Evolutionary conservation across 1,139 yeast genomes (phyloP).

Genomic region (Suhomyces choctaworum): DNA sequence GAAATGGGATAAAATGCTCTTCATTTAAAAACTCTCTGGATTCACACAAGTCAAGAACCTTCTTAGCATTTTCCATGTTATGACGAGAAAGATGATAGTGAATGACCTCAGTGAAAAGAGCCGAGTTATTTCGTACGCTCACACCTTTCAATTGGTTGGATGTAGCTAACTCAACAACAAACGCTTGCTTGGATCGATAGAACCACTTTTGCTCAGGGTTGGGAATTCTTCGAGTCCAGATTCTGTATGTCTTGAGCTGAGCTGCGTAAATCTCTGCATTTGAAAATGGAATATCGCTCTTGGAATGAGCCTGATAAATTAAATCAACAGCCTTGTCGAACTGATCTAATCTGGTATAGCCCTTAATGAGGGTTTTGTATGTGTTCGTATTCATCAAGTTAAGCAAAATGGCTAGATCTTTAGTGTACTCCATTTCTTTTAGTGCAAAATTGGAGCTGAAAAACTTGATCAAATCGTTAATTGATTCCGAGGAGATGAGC

Average conservation of each 20-base stretch:
- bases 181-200: conserved; percentile 10
- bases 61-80: conserved; percentile 20
- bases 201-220: conserved; percentile 5
- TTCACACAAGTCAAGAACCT: conserved; percentile 19
- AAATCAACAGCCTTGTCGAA: conserved; percentile 35
- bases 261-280: conserved; percentile 29
- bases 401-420: conserved; percentile 21
- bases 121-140: conserved; percentile 12
- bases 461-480: conserved; percentile 21
- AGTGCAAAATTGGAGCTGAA: conserved; percentile 27
- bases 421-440: conserved; percentile 24
- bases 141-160: conserved; percentile 8
- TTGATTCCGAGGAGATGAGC: conserved; percentile 22
- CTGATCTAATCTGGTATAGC: conserved; percentile 33
- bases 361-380: conserved; percentile 21
- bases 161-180: conserved; percentile 13
- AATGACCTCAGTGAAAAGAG: conserved; percentile 29
- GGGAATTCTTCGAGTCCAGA: conserved; percentile 25
- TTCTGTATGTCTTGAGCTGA: conserved; percentile 34
- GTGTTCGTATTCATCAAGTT: conserved; percentile 16
- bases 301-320: conserved; percentile 31
- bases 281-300: conserved; percentile 31
- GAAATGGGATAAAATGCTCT: conserved; percentile 32
- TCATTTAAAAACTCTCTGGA: conserved; percentile 22
- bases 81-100: conserved; percentile 21